Evolutionary conservation across 2,329 filamentous ascomycete genomes (phyloP).

Genomic region (Xylaria sp.): DNA sequence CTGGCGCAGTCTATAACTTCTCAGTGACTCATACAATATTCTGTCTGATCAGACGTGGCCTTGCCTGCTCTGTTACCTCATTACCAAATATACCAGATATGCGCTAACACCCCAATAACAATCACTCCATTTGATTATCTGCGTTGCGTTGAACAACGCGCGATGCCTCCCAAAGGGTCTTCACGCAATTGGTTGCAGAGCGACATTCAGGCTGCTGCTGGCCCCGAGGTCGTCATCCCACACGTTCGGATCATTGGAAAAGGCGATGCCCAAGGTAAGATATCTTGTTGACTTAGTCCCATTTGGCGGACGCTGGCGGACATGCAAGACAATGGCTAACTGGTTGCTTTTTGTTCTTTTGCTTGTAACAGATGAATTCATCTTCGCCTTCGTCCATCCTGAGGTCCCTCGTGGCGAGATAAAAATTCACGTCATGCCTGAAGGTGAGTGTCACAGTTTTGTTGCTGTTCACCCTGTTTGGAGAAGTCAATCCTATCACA

Average conservation of each 20-base stretch:
- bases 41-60: not conserved
- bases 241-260: constrained; percentile 63
- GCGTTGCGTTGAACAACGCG: not conserved
- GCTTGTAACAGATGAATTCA: constrained; percentile 66
- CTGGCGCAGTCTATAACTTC: not conserved
- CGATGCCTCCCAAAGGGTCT: constrained; percentile 40
- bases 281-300: not conserved
- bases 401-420: constrained; percentile 45
- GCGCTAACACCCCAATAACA: not conserved
- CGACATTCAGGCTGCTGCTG: constrained; percentile 42
- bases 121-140: not conserved
- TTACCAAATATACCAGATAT: not conserved
- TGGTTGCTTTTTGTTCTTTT: not conserved
- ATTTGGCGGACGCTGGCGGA: not conserved
- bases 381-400: constrained; percentile 63
- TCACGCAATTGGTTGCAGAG: constrained; percentile 38
- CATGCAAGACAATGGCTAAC: constrained; percentile 1
- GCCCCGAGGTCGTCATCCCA: constrained; percentile 28
- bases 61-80: no score
- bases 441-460: constrained; percentile 46
- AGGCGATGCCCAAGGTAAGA: constrained; percentile 70
- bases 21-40: not conserved
- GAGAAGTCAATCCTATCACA: not conserved
- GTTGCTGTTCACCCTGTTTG: not conserved
- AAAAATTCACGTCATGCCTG: constrained; percentile 53